These are phyloP conservation scores for Leccinum subspadiceum DNA, from an alignment of 1,284 basidiomycete genomes.

Conservation along the genomic window DNA sequence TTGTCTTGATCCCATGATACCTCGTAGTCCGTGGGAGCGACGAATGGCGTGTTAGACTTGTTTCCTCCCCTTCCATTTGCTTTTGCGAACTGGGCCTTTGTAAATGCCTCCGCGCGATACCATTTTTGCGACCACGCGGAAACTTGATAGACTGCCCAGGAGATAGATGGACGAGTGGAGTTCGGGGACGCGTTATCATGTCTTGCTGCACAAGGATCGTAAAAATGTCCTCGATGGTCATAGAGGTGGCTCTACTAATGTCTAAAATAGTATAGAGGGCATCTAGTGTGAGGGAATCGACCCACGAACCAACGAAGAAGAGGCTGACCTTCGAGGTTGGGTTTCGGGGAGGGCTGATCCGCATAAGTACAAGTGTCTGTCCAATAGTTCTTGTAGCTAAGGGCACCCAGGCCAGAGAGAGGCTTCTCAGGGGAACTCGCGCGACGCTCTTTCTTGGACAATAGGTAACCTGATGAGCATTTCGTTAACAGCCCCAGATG, in stretches of 20 bases:
- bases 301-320: conserved; percentile 8
- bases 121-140: conserved; percentile 67
- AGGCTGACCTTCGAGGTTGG: conserved; percentile 72
- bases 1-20: conserved; percentile 74
- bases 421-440: conserved; percentile 92
- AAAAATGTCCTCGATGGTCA: conserved; percentile 90
- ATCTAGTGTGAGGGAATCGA: conserved; percentile 20
- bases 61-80: conserved; percentile 43
- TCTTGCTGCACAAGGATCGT: conserved; percentile 73
- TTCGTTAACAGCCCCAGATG: conserved; percentile 3
- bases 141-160: conserved; percentile 76
- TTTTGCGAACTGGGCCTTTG: conserved; percentile 57
- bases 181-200: conserved; percentile 68
- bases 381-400: conserved; percentile 95
- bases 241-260: conserved; percentile 83
- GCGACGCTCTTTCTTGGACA: conserved; percentile 92
- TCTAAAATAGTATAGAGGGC: conserved; percentile 48
- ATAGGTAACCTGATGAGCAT: conserved; percentile 73
- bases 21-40: conserved; percentile 72
- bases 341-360: conserved; percentile 55
- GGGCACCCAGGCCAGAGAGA: conserved; percentile 83
- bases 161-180: conserved; percentile 49
- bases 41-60: conserved; percentile 49
- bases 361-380: conserved; percentile 82
- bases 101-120: conserved; percentile 57